Base-by-base conservation (phyloP, 108 stramenopile species). In the Craspedostauros australis region DNA sequence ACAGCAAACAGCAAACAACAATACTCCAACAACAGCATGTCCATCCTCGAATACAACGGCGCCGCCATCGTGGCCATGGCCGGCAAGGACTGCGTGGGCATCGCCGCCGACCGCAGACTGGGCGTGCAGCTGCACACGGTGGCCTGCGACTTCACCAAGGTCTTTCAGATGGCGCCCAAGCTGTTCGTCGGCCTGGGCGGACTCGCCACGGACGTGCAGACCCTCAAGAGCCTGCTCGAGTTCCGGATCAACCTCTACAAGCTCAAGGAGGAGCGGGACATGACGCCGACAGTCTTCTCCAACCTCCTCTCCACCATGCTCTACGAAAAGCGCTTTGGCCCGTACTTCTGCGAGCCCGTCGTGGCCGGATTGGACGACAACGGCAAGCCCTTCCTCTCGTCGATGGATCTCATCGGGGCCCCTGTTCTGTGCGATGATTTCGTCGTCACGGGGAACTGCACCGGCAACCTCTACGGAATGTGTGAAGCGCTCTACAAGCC, bases 31-130 rank as follows among this genome's bases (percentile, higher is more conserved):
- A 39, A 34, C 39, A 81, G 12, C 31, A 90, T 88, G 98, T 99
- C 98, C n/a, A 96, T 97, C 60, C 66, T 97, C 33, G 88, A 91
- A 76, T 96, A 97, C 75, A 99, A 99, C 68, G 99, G 99, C 33
- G 89, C 85, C 47, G 99, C 97, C 38, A 84, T 96, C 29, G 84
- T 99, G 36, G 97, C 94, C 72, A 99, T 99, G 99, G 78, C 93
- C 34, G 99, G 99, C 54, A 94, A 98, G 37, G 85, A 94, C 66
- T 99, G 99, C 58, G 96, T 99, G 16, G 99, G 89, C 29, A 99
- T 99, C 54, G 95, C 94, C 46, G 75, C 84, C 24, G 98, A 99
- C 60, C 84, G 82, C 49, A 92, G 98, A 31, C 68, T 98, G 18
- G 98, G 98, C 8, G 75, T 80, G 16, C 95, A 95, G 64, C 76